A percentile compares a stretch with the other conserved stretches of the same genome.
phyloP scores from a whole-genome alignment of 306 rosid genomes.

The Comarum palustre region DNA sequence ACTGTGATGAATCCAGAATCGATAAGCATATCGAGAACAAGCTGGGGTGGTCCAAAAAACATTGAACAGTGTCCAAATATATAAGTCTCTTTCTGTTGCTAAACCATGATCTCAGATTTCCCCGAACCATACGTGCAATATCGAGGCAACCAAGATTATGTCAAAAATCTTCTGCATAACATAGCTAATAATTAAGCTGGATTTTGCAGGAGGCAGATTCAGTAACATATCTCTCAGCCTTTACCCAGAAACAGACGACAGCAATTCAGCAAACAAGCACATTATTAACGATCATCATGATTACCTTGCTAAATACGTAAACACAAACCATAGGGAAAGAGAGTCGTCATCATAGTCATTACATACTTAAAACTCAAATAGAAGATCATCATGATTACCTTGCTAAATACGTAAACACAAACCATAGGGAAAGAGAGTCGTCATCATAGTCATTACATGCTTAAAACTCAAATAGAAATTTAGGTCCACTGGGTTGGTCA shows the following conservation, averaged over 20 bases:
- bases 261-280: no score
- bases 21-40: not conserved
- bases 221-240: no score
- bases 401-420: constrained; percentile 1
- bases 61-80: not conserved
- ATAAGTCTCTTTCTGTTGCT: constrained; percentile 1
- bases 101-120: not conserved
- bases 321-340: not conserved
- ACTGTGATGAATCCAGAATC: not conserved
- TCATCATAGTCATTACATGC: not conserved
- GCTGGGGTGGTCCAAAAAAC: constrained; percentile 11
- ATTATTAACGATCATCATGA: no score
- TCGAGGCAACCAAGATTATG: constrained; percentile 10
- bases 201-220: not conserved
- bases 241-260: no score
- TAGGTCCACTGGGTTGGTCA: constrained; percentile 7
- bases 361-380: not conserved
- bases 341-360: not conserved
- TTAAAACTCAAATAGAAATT: not conserved
- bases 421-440: not conserved
- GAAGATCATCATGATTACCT: constrained; percentile 5
- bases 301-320: constrained; percentile 6
- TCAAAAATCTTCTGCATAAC: not conserved
- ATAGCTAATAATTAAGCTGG: constrained; percentile 9
- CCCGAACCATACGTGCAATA: constrained; percentile 4